A percentile compares a stretch with the other conserved stretches of the same genome.
Evolutionary conservation across 2,329 filamentous ascomycete species (phyloP).

Genomic region (Cladophialophora carrionii): DNA sequence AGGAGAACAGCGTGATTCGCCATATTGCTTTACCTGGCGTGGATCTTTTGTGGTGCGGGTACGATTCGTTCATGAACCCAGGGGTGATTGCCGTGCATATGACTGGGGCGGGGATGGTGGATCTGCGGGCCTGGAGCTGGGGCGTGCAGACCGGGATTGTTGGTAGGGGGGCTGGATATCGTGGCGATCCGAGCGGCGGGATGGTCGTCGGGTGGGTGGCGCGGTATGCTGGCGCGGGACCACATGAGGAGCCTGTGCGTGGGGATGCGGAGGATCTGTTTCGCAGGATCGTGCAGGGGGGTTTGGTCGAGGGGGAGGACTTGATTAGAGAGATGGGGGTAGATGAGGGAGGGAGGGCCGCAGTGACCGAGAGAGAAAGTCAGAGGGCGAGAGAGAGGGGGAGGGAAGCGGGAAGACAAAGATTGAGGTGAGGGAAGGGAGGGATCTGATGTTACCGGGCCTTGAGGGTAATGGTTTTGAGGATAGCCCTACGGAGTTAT

Average conservation of each 20-base stretch:
- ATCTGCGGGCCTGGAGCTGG: slow-evolving; percentile 12
- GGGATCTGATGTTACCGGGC: not conserved
- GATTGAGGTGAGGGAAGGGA: not conserved
- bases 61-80: slow-evolving; percentile 14
- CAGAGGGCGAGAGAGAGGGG: not conserved
- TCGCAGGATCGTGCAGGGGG: slow-evolving; percentile 23
- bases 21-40: slow-evolving; percentile 17
- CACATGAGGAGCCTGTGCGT: not conserved
- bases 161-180: slow-evolving; percentile 15
- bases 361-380: not conserved
- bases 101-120: slow-evolving; percentile 21
- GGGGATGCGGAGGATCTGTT: slow-evolving; percentile 16
- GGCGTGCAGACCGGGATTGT: slow-evolving; percentile 24
- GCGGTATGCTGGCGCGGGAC: not conserved
- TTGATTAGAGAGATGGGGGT: not conserved
- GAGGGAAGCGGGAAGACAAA: not conserved
- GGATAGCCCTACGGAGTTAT: not conserved
- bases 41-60: slow-evolving; percentile 20
- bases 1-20: slow-evolving; percentile 19
- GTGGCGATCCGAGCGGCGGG: not conserved
- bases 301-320: not conserved
- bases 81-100: slow-evolving; percentile 14
- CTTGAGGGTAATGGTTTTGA: not conserved
- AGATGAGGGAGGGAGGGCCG: not conserved
- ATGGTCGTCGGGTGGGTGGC: slow-evolving; percentile 11